Evolutionary conservation across 1,284 basidiomycete genomes (phyloP), one percentile per base, ranked within the genome.

Genomic region (Ceratobasidium sp.): DNA sequence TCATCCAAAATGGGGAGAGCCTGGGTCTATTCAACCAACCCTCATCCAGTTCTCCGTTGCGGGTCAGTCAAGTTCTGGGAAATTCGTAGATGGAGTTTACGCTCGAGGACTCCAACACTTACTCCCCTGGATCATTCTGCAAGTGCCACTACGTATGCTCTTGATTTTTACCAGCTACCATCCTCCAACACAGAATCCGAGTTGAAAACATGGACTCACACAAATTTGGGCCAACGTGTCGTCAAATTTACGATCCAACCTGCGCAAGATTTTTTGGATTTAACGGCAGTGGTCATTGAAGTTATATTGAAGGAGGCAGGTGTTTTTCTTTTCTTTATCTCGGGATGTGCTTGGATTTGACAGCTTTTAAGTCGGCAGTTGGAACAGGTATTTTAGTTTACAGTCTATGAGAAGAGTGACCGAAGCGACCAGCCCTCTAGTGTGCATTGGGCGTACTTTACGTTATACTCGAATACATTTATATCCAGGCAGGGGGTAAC

Each of bases 81-180:
- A 62, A 38, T 64, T 50, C 35, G 47, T 34, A 7, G 60, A 64
- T 15, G 60, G 60, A 6, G 27, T 53, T 13, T 64, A 64, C 27
- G 58, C 47, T 47, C 56, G 43, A 27, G 56, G 56, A 25, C 40
- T 42, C 25, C n/a, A 34, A 32, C 29, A 40, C 20, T 22, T 31
- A 2, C n/a, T n/a, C n/a, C n/a, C n/a, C n/a, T n/a, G n/a, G n/a
- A n/a, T n/a, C n/a, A n/a, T 31, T 32, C 43, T 27, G 1, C 29
- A 20, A 42, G 35, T 34, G 38, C n/a, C n/a, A 35, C 40, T 20
- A 64, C 60, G 8, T 35, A 47, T 17, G 34, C 29, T n/a, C 29
- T 64, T 20, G 20, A 64, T 17, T 64, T 52, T 20, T 64, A 64
- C 20, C 60, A 64, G 52, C n/a, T 64, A 22, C 60, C 60, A 22